Evolutionary conservation across 345 rosid species (phyloP).

Genomic region (Gynandropsis gynandra): DNA sequence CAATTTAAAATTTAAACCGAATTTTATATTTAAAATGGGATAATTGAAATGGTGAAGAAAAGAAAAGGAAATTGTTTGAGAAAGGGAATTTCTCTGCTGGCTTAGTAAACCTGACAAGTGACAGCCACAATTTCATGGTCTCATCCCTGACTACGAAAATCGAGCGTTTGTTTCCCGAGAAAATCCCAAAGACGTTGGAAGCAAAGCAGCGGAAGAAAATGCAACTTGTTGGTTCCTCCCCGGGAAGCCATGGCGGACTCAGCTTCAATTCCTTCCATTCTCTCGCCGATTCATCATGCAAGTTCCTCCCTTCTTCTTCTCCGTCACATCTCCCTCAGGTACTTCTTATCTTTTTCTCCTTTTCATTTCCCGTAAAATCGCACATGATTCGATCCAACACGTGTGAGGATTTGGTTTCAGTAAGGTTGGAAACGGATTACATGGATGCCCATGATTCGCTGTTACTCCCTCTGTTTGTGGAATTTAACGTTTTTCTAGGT

Average conservation of each 20-base stretch:
- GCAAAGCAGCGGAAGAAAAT: not conserved
- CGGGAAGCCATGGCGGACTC: constrained; percentile 27
- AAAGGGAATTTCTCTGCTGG: no score
- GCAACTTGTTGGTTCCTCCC: constrained; percentile 20
- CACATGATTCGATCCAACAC: not conserved
- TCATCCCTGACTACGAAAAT: constrained; percentile 3
- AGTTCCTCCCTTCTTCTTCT: constrained; percentile 32
- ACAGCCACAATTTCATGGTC: constrained; percentile 22
- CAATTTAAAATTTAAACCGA: no score
- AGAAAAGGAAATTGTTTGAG: no score
- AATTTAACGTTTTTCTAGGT: not conserved
- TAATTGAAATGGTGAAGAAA: no score
- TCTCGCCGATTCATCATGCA: constrained; percentile 20
- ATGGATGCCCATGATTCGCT: not conserved
- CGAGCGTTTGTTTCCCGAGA: not conserved
- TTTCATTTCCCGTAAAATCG: not conserved
- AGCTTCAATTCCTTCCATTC: constrained; percentile 27
- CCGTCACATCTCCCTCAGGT: constrained; percentile 38
- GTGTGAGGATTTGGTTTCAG: not conserved
- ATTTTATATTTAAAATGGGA: no score
- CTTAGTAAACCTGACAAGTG: no score
- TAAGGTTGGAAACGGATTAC: not conserved
- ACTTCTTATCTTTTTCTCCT: constrained; percentile 4
- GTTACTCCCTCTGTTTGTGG: not conserved
- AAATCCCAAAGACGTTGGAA: no score